Evolutionary conservation across 345 rosid genomes (phyloP).

Genomic region (Heritiera littoralis): DNA sequence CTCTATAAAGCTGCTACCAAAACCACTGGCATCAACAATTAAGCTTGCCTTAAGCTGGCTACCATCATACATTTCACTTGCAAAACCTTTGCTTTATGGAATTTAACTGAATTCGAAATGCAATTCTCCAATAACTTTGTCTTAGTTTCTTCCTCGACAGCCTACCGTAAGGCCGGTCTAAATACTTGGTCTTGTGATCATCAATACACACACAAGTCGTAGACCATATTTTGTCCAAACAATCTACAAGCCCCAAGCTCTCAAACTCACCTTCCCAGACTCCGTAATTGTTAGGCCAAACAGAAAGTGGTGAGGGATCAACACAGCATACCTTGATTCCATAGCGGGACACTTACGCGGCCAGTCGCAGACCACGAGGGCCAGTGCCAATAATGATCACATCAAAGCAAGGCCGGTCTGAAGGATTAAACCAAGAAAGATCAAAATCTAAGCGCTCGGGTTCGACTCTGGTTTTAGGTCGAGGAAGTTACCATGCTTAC

Average conservation of each 20-base stretch:
- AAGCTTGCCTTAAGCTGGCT: slow-evolving; percentile 49
- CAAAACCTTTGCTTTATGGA: slow-evolving; percentile 64
- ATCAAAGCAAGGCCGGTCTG: slow-evolving; percentile 43
- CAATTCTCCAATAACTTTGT: slow-evolving; percentile 49
- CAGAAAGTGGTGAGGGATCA: slow-evolving; percentile 65
- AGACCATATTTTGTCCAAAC: slow-evolving; percentile 60
- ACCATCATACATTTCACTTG: slow-evolving; percentile 36
- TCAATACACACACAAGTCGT: slow-evolving; percentile 46
- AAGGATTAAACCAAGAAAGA: slow-evolving; percentile 37
- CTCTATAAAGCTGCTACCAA: slow-evolving; percentile 40
- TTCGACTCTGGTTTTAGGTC: slow-evolving; percentile 45
- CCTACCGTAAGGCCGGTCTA: slow-evolving; percentile 63
- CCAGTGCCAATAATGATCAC: slow-evolving; percentile 65
- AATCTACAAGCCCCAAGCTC: slow-evolving; percentile 49
- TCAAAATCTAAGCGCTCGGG: slow-evolving; percentile 41
- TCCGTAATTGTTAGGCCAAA: slow-evolving; percentile 67
- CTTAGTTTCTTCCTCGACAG: slow-evolving; percentile 52
- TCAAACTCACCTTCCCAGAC: slow-evolving; percentile 77
- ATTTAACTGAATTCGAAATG: slow-evolving; percentile 46
- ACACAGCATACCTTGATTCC: slow-evolving; percentile 68
- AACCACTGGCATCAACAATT: slow-evolving; percentile 63
- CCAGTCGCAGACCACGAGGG: slow-evolving; percentile 65
- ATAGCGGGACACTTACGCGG: background rate
- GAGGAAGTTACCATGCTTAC: slow-evolving; percentile 52
- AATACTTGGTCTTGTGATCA: slow-evolving; percentile 47